Base-by-base conservation (phyloP, 1,284 basidiomycete species). In the Ceratorhiza oryzae-sativae region DNA sequence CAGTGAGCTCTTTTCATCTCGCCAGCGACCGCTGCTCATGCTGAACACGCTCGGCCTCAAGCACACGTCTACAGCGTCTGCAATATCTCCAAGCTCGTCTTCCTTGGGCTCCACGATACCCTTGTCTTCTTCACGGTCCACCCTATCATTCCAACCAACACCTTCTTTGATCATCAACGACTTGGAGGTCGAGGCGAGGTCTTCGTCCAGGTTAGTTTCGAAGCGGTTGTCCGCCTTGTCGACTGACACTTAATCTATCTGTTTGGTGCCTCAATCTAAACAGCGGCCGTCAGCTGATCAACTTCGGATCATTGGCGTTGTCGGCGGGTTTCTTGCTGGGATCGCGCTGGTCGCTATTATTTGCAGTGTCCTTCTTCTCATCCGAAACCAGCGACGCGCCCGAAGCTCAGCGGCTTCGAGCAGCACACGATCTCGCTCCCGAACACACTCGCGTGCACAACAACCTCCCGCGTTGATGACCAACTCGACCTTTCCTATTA, bases 301-400 rank as follows among this genome's bases (percentile, higher is more conserved):
- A 23, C 51, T 71, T 34, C 67, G 67, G 30, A 71, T 46, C 15
- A 60, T 71, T 15, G 67, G 67, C 42, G 60, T 71, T 46, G 46
- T 71, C n/a, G 67, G 67, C 41, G 67, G 67, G 41, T 49, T 71
- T 45, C 67, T 71, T 27, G 67, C 67, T 25, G 67, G 67, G 9
- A 60, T 60, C 39, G 55, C 67, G 1, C 23, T 71, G 20, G 8
- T 71, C 20, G 55, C 67, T 18, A 49, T 71, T 46, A 49, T 59
- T 13, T 25, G 67, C 12, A 60, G 48, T 49, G 45, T 71, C 42
- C 18, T 71, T 42, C 48, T 71, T 55, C 67, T 71, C 1, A 6
- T 60, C 45, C 55, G 67, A 48, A 71, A 71, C 30, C 56, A 68
- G 30, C 53, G 55, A 59, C 67, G 55, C 20, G 60, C 60, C 12